Evolutionary conservation across 495 filamentous ascomycete genomes (phyloP).

Genomic region (Hypoxylon crocopeplum): DNA sequence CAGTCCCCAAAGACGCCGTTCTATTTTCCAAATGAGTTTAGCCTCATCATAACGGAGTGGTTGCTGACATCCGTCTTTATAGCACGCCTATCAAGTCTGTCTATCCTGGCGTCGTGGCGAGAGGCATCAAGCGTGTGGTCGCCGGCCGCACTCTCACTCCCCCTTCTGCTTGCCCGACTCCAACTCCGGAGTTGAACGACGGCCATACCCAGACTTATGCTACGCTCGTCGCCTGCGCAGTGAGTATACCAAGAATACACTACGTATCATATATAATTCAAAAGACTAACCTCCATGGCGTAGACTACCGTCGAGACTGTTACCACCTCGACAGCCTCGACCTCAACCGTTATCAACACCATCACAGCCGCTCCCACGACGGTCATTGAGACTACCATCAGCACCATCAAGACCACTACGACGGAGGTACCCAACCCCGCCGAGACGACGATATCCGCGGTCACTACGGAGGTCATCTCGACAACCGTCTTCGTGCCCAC

Average conservation of each 20-base stretch:
- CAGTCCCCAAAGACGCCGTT: neutral
- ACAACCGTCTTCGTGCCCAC: conserved; percentile 10
- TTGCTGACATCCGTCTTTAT: neutral
- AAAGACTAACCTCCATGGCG: neutral
- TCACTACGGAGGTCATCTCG: conserved; percentile 1
- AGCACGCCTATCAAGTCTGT: conserved; percentile 22
- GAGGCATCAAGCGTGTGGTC: neutral
- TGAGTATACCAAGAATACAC: neutral
- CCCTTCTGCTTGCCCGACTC: neutral
- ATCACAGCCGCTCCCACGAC: conserved; percentile 10
- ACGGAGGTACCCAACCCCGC: conserved; percentile 15
- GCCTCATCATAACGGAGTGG: neutral
- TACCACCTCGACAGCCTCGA: neutral
- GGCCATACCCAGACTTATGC: conserved; percentile 12
- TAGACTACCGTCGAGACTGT: neutral
- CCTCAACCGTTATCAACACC: neutral
- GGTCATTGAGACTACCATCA: conserved; percentile 2
- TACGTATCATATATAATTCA: neutral
- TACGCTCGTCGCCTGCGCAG: conserved; percentile 5
- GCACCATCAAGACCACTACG: conserved; percentile 6
- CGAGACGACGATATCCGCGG: neutral
- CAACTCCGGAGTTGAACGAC: conserved; percentile 9
- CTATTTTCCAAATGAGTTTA: neutral
- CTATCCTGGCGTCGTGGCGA: neutral
- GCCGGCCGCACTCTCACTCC: conserved; percentile 3